Evolutionary conservation across 345 rosid genomes (phyloP), one percentile per base, ranked within the genome.

Genomic region (Laguncularia racemosa): DNA sequence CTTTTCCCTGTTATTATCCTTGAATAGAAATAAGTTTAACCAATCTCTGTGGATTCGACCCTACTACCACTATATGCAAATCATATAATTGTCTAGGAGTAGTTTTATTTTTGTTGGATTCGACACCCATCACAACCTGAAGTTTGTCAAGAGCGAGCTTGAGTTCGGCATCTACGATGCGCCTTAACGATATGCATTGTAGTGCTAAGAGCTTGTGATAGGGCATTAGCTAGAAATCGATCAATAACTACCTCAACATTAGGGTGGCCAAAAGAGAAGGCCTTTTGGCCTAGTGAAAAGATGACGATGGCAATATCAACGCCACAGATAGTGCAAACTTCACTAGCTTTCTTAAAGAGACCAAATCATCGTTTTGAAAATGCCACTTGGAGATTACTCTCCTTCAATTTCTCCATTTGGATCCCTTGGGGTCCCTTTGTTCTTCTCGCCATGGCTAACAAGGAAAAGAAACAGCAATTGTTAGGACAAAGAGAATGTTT

Each of bases 191-290:
- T 14, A 23, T 55, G 70, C 21, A 54, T n/a, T 13, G 53, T 8
- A 0, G 19, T 14, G 50, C 44, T 20, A 4, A 11, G 6, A 0
- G 65, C 19, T 23, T 28, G 56, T 21, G 26, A 28, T 16, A 15
- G 53, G 10, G 49, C 40, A 33, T 57, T 59, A 19, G 47, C 69
- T 16, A 78, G 64, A 53, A 70, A 83, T 0, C 67, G 74, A 12
- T 76, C 60, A 0, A 78, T 26, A 3, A 76, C 51, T n/a, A 58
- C 18, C 0, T 81, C 73, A 8, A 79, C 83, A 16, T 64, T 43
- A 20, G 84, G 86, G 59, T 84, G 81, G 17, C 92, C 88, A 18
- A 83, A 85, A 28, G 88, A 79, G 68, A 70, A 83, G 12, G 69
- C 63, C 67, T 88, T 85, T 13, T 67, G 38, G 6, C 78, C 76